Conservation (phyloP, 352 stramenopile species). For the Pythium aphanidermatum region DNA sequence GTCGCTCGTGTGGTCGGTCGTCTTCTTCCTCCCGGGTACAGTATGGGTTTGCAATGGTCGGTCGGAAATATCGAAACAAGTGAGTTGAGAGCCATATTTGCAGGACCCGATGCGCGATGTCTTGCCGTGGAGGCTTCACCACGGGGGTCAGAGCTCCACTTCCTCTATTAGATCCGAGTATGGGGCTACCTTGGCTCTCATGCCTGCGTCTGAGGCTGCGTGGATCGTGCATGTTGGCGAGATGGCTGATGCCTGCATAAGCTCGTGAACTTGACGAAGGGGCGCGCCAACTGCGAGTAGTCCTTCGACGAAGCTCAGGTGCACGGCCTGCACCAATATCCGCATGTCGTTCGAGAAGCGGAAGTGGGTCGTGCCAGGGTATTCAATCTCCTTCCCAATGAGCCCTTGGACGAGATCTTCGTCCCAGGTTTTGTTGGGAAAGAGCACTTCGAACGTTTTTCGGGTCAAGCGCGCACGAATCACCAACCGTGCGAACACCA, state of each 20-base stretch:
- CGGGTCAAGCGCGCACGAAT: not conserved
- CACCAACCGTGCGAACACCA: constrained; percentile 1
- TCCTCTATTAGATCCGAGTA: too few relatives aligned
- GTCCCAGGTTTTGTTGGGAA: not conserved
- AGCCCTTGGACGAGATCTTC: constrained; percentile 4
- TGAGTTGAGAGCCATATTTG: too few relatives aligned
- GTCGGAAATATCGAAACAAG: too few relatives aligned
- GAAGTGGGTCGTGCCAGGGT: constrained; percentile 4
- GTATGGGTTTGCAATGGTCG: too few relatives aligned
- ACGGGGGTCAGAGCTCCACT: too few relatives aligned
- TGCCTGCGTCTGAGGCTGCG: not conserved
- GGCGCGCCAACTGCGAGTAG: not conserved
- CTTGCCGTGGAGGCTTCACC: too few relatives aligned
- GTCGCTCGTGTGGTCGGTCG: too few relatives aligned
- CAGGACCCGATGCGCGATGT: too few relatives aligned
- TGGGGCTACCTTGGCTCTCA: not conserved
- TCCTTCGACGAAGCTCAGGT: constrained; percentile 2
- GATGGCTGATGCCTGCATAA: not conserved
- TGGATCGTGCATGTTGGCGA: constrained; percentile 1
- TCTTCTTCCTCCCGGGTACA: too few relatives aligned
- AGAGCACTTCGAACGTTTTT: constrained; percentile 2
- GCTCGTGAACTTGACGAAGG: not conserved
- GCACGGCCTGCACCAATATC: constrained; percentile 6
- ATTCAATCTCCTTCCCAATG: not conserved
- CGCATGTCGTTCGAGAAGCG: constrained; percentile 1